A percentile compares a stretch with the other conserved stretches of the same genome.
These are phyloP conservation scores for Fusarium miscanthi DNA, from an alignment of 2,329 filamentous ascomycete species.

Conservation along the genomic window DNA sequence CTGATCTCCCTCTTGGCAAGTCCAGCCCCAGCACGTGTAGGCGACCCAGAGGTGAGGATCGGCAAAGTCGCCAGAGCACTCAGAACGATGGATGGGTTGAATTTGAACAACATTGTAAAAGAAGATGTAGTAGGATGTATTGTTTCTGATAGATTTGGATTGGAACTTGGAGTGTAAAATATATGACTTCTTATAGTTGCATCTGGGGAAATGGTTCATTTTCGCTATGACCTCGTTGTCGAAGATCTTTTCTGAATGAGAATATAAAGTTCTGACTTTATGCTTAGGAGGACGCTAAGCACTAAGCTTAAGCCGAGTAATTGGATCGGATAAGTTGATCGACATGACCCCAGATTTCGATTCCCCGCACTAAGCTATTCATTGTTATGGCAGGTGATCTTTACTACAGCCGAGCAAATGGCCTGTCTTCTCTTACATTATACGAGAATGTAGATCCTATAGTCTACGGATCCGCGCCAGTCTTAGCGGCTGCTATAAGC, in stretches of 20 bases:
- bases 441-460: background rate
- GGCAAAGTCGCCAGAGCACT: background rate
- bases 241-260: background rate
- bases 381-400: rapidly evolving
- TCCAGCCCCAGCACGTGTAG: background rate
- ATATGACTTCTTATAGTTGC: background rate
- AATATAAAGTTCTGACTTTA: background rate
- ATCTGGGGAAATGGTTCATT: background rate
- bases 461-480: rapidly evolving
- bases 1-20: background rate
- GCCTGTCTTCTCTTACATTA: no score
- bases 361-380: background rate
- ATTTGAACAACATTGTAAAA: background rate
- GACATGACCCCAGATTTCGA: background rate
- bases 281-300: background rate
- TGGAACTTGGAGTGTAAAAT: no score
- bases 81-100: background rate
- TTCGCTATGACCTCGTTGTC: background rate
- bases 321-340: background rate
- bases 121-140: rapidly evolving
- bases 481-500: rapidly evolving
- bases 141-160: background rate
- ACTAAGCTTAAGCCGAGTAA: background rate
- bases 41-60: background rate
- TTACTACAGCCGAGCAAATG: background rate